phyloP scores from a whole-genome alignment of 31 red algal species.

The Porphyra umbilicalis region DNA sequence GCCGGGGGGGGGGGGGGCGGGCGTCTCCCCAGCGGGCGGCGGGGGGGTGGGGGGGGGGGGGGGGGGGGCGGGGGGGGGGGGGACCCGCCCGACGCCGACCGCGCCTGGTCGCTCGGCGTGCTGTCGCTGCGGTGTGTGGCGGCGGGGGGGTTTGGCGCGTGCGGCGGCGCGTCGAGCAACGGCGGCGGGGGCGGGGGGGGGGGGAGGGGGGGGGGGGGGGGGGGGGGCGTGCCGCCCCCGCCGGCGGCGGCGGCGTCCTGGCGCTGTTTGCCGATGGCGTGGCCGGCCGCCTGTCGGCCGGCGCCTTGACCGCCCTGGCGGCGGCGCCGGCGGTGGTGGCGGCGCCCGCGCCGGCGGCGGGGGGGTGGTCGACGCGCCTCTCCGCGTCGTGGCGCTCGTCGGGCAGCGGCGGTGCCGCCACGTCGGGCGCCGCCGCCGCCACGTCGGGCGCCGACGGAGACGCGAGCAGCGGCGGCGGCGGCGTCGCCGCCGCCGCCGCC shows the following conservation, averaged over 20 bases:
- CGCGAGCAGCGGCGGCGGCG: background rate
- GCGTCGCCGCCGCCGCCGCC: background rate
- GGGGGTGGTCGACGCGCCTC: background rate
- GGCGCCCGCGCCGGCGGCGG: background rate
- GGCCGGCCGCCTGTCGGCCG: background rate
- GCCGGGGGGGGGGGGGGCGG: background rate
- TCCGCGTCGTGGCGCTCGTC: background rate
- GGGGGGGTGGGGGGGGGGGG: no score
- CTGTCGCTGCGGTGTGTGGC: background rate
- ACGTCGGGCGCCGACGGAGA: background rate
- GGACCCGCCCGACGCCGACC: background rate
- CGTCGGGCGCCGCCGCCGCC: no score
- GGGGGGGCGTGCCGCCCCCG: no score
- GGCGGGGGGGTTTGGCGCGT: background rate
- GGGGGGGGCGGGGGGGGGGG: background rate
- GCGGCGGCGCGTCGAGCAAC: background rate
- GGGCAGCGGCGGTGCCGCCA: background rate
- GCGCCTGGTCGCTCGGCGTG: background rate
- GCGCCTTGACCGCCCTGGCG: background rate
- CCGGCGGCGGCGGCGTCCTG: background rate
- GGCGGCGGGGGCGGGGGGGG: background rate
- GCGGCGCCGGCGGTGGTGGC: background rate
- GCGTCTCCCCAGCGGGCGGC: background rate
- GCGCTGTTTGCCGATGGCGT: background rate
- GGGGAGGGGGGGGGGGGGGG: background rate